A percentile compares a stretch with the other conserved stretches of the same genome.
These are phyloP conservation scores for Aureobasidium sp. DNA, from an alignment of 2,329 filamentous ascomycete species.

Conservation along the genomic window DNA sequence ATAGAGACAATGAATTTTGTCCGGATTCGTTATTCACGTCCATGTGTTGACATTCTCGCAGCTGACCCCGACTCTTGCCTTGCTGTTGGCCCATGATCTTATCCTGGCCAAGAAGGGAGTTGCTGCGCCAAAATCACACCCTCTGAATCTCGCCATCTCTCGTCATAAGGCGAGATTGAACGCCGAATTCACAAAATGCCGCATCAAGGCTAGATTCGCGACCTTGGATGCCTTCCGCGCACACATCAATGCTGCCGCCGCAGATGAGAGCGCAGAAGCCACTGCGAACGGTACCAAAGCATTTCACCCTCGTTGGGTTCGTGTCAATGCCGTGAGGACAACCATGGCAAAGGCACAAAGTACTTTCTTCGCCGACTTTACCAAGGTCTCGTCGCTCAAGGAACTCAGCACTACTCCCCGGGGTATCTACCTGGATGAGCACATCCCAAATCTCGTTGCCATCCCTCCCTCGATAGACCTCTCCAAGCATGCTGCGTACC, in stretches of 20 bases:
- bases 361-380: slow-evolving; percentile 63
- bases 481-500: slow-evolving; percentile 66
- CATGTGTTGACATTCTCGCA: slow-evolving; percentile 31
- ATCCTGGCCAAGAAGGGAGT: slow-evolving; percentile 76
- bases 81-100: slow-evolving; percentile 81
- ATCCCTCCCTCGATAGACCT: slow-evolving; percentile 66
- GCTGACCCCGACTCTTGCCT: slow-evolving; percentile 71
- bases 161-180: slow-evolving; percentile 73
- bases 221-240: slow-evolving; percentile 60
- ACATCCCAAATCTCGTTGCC: slow-evolving; percentile 79
- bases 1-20: background rate
- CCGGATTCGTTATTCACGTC: no score
- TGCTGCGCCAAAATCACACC: slow-evolving; percentile 71
- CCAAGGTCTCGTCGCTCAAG: slow-evolving; percentile 52
- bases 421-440: slow-evolving; percentile 63
- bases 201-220: slow-evolving; percentile 63
- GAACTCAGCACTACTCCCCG: slow-evolving; percentile 40
- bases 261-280: slow-evolving; percentile 25
- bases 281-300: slow-evolving; percentile 36
- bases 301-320: slow-evolving; percentile 80
- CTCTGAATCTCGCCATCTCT: slow-evolving; percentile 66
- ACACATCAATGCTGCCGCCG: slow-evolving; percentile 43
- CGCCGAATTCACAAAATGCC: slow-evolving; percentile 75
- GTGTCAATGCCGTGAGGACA: slow-evolving; percentile 73
- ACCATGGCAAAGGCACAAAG: slow-evolving; percentile 64